Evolutionary conservation across 495 filamentous ascomycete genomes (phyloP).

Genomic region (Trichoderma asperelloides): DNA sequence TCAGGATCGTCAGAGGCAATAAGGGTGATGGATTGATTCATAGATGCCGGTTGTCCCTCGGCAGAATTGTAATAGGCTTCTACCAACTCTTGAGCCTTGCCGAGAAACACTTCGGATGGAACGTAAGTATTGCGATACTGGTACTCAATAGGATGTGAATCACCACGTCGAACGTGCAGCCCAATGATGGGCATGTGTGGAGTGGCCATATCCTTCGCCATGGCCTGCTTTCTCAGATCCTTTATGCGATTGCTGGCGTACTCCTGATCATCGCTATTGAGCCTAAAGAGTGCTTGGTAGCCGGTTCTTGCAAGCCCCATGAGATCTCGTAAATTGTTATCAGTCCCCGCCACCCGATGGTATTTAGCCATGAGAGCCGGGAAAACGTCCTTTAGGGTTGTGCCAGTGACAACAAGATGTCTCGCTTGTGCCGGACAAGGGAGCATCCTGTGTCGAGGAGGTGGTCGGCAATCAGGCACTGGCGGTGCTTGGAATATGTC

Average conservation of each 20-base stretch:
- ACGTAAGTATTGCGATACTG: slow-evolving; percentile 61
- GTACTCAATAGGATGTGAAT: slow-evolving; percentile 56
- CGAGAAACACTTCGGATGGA: slow-evolving; percentile 51
- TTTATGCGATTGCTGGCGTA: slow-evolving; percentile 45
- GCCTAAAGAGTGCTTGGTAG: slow-evolving; percentile 55
- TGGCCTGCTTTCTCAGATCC: slow-evolving; percentile 37
- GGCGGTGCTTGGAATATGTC: slow-evolving; percentile 58
- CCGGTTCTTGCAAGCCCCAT: slow-evolving; percentile 54
- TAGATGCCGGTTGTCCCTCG: slow-evolving; percentile 23
- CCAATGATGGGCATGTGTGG: slow-evolving; percentile 45
- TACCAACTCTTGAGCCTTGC: slow-evolving; percentile 36
- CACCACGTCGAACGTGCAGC: slow-evolving; percentile 65
- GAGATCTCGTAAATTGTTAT: slow-evolving; percentile 40
- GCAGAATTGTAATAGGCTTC: slow-evolving; percentile 27
- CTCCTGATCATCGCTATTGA: slow-evolving; percentile 44
- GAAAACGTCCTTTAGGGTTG: slow-evolving; percentile 48
- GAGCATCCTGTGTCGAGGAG: slow-evolving; percentile 52
- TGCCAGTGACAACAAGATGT: slow-evolving; percentile 60
- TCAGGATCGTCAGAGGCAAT: slow-evolving; percentile 66
- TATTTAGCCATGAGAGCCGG: slow-evolving; percentile 16
- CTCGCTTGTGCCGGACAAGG: slow-evolving; percentile 62
- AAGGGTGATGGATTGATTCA: slow-evolving; percentile 38
- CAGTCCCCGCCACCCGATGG: not conserved
- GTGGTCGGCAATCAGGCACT: slow-evolving; percentile 45
- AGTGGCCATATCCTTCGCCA: slow-evolving; percentile 23